A percentile compares a stretch with the other conserved stretches of the same genome.
phyloP scores from a whole-genome alignment of 2,329 filamentous ascomycete genomes.

The Clonostachys sp. region DNA sequence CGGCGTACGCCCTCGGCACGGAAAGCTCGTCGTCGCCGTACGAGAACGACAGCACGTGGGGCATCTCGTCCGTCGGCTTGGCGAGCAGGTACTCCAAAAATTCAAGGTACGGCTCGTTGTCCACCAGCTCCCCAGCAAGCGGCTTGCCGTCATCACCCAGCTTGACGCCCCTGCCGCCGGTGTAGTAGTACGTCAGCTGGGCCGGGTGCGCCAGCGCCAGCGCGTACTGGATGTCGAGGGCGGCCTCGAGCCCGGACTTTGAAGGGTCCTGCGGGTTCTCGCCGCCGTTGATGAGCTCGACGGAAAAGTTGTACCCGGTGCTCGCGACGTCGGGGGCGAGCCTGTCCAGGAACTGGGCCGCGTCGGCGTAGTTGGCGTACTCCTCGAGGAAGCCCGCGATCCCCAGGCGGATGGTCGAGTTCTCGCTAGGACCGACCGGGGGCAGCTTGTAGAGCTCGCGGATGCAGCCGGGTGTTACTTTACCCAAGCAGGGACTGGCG shows the following conservation, averaged over 20 bases:
- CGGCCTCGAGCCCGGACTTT: constrained; percentile 36
- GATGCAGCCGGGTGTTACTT: constrained; percentile 34
- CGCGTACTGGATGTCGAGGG: constrained; percentile 43
- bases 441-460: constrained; percentile 39
- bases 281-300: constrained; percentile 35
- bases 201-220: constrained; percentile 38
- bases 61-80: constrained; percentile 36
- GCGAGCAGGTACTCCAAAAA: constrained; percentile 45
- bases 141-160: constrained; percentile 29
- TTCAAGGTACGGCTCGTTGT: constrained; percentile 55
- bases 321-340: constrained; percentile 27
- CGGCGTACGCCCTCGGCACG: constrained; percentile 45
- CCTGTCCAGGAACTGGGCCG: constrained; percentile 27
- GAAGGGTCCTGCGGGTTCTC: constrained; percentile 32
- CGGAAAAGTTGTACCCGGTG: constrained; percentile 30
- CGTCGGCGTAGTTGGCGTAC: constrained; percentile 37
- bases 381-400: constrained; percentile 46
- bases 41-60: constrained; percentile 52
- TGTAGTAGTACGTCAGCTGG: constrained; percentile 36
- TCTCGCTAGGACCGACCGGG: constrained; percentile 17
- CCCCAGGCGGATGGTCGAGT: constrained; percentile 32
- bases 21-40: constrained; percentile 56
- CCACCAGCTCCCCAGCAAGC: constrained; percentile 16
- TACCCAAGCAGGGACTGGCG: constrained; percentile 18
- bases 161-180: constrained; percentile 36